A percentile compares a stretch with the other conserved stretches of the same genome.
These are phyloP conservation scores for Tausonia pullulans DNA, from an alignment of 1,284 basidiomycete genomes.

Conservation along the genomic window DNA sequence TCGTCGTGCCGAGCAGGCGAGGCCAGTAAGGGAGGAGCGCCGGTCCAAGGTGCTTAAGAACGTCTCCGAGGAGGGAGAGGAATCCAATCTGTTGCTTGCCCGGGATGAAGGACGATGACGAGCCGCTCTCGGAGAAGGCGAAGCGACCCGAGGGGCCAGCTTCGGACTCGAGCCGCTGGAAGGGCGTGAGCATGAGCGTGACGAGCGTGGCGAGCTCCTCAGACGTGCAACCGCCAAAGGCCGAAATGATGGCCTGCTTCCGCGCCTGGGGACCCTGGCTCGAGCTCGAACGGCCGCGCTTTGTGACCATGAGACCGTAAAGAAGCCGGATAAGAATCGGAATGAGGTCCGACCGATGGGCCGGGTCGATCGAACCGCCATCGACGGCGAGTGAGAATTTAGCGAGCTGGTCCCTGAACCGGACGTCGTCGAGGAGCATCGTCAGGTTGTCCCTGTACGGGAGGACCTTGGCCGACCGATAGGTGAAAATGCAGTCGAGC, in stretches of 20 bases:
- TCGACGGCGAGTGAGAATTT: constrained; percentile 47
- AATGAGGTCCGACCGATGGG: constrained; percentile 59
- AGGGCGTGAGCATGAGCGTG: constrained; percentile 80
- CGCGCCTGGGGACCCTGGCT: constrained; percentile 55
- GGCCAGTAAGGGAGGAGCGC: constrained; percentile 61
- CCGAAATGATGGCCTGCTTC: constrained; percentile 61
- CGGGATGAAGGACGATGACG: constrained; percentile 30
- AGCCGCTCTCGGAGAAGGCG: constrained; percentile 12
- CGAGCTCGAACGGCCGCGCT: constrained; percentile 49
- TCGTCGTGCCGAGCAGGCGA: constrained; percentile 51
- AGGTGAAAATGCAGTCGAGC: constrained; percentile 70
- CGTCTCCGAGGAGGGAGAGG: constrained; percentile 69
- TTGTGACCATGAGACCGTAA: constrained; percentile 82
- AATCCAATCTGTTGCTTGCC: constrained; percentile 73
- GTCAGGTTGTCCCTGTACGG: constrained; percentile 58
- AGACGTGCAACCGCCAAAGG: constrained; percentile 58
- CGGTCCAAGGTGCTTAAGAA: constrained; percentile 66
- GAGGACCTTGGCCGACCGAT: constrained; percentile 59
- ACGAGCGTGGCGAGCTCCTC: constrained; percentile 68
- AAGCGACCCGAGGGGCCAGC: constrained; percentile 23
- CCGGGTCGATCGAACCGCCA: constrained; percentile 46
- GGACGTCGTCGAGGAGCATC: constrained; percentile 67
- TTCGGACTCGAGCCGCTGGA: constrained; percentile 34
- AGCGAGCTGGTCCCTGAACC: constrained; percentile 80
- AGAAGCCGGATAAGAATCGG: constrained; percentile 64